Conservation (phyloP, 805 yeast genomes). For the Ogataea haglerorum region DNA sequence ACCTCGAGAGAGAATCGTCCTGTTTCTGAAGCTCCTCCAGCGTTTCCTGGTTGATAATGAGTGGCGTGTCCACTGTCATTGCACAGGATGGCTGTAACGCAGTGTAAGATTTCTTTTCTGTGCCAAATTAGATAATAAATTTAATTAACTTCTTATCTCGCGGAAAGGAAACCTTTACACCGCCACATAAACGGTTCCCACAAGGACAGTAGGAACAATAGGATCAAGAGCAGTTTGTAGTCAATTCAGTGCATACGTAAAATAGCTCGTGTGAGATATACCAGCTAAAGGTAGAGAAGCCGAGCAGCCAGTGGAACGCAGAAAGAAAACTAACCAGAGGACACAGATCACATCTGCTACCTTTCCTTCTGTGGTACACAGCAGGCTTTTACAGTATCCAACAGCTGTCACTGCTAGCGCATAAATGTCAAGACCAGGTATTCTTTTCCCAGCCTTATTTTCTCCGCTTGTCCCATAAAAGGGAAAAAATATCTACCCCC, state of each 20-base stretch:
- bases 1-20: conserved; percentile 8
- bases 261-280: not conserved
- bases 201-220: not conserved
- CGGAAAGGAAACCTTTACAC: conserved; percentile 1
- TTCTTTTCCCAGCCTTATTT: not conserved
- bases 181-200: conserved; percentile 3
- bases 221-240: not conserved
- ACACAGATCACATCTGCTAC: no score
- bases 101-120: no score
- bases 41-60: conserved; percentile 10
- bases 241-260: not conserved
- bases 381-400: no score
- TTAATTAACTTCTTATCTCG: not conserved
- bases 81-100: no score
- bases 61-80: not conserved
- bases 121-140: not conserved
- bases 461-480: conserved; percentile 7
- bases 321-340: no score
- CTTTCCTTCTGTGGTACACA: no score
- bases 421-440: not conserved
- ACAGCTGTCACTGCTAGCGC: no score
- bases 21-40: conserved; percentile 19
- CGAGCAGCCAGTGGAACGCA: not conserved
- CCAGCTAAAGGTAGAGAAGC: not conserved
- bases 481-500: conserved; percentile 6